A percentile compares a stretch with the other conserved stretches of the same genome.
These are phyloP conservation scores for Boletellus sp. DNA, from an alignment of 768 basidiomycete genomes.

Conservation along the genomic window DNA sequence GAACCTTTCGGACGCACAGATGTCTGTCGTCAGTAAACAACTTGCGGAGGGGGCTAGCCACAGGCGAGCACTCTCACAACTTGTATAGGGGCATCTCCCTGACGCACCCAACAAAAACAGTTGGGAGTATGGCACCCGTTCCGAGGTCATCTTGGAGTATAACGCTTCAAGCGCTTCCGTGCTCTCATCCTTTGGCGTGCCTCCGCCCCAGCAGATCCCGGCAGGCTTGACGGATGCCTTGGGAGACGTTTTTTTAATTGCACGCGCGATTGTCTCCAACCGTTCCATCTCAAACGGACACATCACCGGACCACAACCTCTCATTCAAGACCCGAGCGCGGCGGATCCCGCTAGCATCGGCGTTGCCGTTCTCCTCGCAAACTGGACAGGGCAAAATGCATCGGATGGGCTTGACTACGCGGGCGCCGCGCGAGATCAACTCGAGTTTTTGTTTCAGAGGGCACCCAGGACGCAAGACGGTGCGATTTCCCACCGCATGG, in stretches of 20 bases:
- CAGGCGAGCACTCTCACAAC: conserved; percentile 28
- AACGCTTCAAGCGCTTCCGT: conserved; percentile 46
- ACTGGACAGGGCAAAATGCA: conserved; percentile 42
- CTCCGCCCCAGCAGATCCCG: conserved; percentile 26
- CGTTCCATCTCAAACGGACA: conserved; percentile 43
- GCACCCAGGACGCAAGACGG: conserved; percentile 69
- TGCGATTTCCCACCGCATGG: conserved; percentile 74
- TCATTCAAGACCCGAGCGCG: conserved; percentile 58
- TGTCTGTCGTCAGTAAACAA: conserved; percentile 34
- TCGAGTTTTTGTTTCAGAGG: conserved; percentile 53
- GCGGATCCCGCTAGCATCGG: conserved; percentile 81
- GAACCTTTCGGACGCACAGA: conserved; percentile 33
- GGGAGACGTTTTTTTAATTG: conserved; percentile 55
- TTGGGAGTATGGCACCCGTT: conserved; percentile 53
- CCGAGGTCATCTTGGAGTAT: conserved; percentile 50
- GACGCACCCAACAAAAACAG: conserved; percentile 21
- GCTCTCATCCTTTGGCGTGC: conserved; percentile 28
- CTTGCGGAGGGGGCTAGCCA: conserved; percentile 41
- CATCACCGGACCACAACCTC: conserved; percentile 50
- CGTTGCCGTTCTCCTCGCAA: conserved; percentile 60
- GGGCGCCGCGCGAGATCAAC: conserved; percentile 60
- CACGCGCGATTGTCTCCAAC: conserved; percentile 44
- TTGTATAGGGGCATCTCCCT: not conserved
- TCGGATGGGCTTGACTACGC: conserved; percentile 52
- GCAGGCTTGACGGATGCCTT: conserved; percentile 33